Percentiles rank a stretch among this genome's conserved stretches.
phyloP scores from a whole-genome alignment of 148 eudicot species.

The Camellia granthamiana region DNA sequence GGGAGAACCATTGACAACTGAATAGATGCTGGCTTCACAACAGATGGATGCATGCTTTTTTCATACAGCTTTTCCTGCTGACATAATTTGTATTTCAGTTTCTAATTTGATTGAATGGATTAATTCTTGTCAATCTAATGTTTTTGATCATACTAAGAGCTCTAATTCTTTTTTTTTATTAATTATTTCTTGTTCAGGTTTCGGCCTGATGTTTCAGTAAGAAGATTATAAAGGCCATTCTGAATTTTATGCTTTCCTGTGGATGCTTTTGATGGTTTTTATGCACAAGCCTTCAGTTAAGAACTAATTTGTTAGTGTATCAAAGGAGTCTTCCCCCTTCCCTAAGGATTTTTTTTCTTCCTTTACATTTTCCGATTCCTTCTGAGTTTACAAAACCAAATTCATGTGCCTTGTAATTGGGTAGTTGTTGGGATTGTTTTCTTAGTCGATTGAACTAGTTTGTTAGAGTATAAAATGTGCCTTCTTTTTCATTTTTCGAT shows the following conservation, averaged over 20 bases:
- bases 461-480: too few species aligned
- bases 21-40: background rate
- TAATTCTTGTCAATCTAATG: background rate
- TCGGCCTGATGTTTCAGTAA: background rate
- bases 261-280: conserved; percentile 14
- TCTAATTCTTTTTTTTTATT: background rate
- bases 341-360: background rate
- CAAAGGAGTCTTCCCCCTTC: background rate
- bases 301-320: background rate
- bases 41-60: background rate
- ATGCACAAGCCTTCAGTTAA: background rate
- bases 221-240: background rate
- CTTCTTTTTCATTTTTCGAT: too few species aligned
- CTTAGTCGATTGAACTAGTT: too few species aligned
- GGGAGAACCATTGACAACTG: background rate
- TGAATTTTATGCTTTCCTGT: background rate
- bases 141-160: background rate
- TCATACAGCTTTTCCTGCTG: background rate
- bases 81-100: background rate
- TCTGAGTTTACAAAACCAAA: background rate
- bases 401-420: background rate
- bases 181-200: background rate
- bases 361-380: background rate
- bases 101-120: background rate
- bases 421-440: background rate